Base-by-base conservation (phyloP, 257 asterid genomes). In the Ilex asprella region DNA sequence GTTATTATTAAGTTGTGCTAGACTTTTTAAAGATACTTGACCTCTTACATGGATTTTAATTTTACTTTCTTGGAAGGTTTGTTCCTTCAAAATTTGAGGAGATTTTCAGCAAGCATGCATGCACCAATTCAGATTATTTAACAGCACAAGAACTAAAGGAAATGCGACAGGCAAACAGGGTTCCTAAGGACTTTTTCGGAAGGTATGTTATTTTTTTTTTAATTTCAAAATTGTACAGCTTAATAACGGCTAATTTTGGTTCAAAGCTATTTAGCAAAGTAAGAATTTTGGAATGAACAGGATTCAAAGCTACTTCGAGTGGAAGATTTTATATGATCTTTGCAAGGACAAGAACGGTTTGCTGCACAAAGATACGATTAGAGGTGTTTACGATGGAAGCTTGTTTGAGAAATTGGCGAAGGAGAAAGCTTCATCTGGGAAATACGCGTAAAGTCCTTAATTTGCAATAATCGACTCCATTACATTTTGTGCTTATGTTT, bases 351-450 rank as follows among this genome's bases (percentile, higher is more conserved):
- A 86, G 55, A 43, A 82, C 0, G 97, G 99, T 0, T 32, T 83
- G 72, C 59, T 92, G 30, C 82, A 68, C 27, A 86, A 83, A 68
- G 93, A 86, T 5, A 79, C 75, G 1, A 30, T 92, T 4, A 75
- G 79, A 68, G 85, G 78, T 27, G 88, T 56, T 60, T 92, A 68
- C 15, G 99, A 92, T 61, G 99, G 99, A 60, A 86, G 88, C 84
- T 55, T 92, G 60, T 92, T 92, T 31, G 94, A 85, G 5, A 70
- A 53, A 58, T 72, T 92, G 94, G 95, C 81, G 3, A 75, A 76
- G 80, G 91, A 85, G 64, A 71, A 63, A 10, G 78, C 6, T 21
- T 21, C 27, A 1, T 21, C 27, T 12, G 11, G 13, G 13, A 44
- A 44, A 44, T 50, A 74, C 30, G 66, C 88, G 1, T 82, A 81